Evolutionary conservation across 768 basidiomycete species (phyloP).

Genomic region (Infundibulicybe gibba): DNA sequence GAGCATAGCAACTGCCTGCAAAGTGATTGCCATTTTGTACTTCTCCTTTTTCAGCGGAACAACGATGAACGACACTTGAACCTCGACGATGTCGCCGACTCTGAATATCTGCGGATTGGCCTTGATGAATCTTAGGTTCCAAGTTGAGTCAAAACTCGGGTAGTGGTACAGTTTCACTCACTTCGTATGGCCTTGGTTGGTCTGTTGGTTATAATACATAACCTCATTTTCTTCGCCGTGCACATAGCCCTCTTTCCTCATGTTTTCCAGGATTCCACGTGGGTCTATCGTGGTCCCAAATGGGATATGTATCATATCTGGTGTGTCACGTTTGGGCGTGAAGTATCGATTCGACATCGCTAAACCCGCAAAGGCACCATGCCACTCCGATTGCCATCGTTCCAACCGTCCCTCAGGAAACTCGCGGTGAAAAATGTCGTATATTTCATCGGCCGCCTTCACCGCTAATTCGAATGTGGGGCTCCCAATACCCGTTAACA

Average conservation of each 20-base stretch:
- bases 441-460: neutral
- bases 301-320: constrained; percentile 1
- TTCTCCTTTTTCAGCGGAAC: constrained; percentile 6
- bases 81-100: constrained; percentile 15
- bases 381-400: neutral
- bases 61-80: constrained; percentile 10
- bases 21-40: constrained; percentile 4
- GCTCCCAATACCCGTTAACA: neutral
- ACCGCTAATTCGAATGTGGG: neutral
- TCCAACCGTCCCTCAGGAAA: neutral
- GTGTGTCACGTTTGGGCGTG: neutral
- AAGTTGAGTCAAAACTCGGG: too few relatives aligned
- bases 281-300: neutral
- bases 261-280: neutral
- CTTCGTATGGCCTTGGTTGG: too few relatives aligned
- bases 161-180: too few relatives aligned
- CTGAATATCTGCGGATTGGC: constrained; percentile 6
- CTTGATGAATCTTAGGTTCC: constrained; percentile 1
- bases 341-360: neutral
- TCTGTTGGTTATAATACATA: neutral
- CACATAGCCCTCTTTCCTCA: neutral
- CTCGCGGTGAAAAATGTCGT: neutral
- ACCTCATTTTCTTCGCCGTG: neutral
- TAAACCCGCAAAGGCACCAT: neutral
- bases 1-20: constrained; percentile 7